Conservation (phyloP, 306 rosid genomes). For the Hippophae tibetana region DNA sequence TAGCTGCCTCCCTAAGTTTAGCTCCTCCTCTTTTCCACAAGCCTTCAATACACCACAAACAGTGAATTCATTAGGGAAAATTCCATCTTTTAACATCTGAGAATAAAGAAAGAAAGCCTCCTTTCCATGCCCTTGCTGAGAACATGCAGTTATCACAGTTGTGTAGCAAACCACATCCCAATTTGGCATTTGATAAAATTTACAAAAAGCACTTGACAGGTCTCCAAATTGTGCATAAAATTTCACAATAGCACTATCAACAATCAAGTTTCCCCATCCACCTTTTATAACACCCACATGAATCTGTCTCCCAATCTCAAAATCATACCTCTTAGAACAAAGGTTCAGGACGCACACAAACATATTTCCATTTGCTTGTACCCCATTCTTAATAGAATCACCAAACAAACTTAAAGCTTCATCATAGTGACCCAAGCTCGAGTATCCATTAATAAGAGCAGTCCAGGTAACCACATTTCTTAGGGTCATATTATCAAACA, state of each 20-base stretch:
- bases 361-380: slow-evolving; percentile 57
- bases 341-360: slow-evolving; percentile 68
- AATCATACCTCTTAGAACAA: slow-evolving; percentile 47
- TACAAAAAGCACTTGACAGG: slow-evolving; percentile 43
- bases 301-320: slow-evolving; percentile 60
- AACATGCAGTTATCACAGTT: slow-evolving; percentile 76
- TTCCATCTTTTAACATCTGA: slow-evolving; percentile 51
- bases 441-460: slow-evolving; percentile 68
- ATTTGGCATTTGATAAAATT: slow-evolving; percentile 49
- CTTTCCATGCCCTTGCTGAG: slow-evolving; percentile 62
- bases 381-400: slow-evolving; percentile 35
- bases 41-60: slow-evolving; percentile 74
- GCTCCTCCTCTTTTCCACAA: slow-evolving; percentile 55
- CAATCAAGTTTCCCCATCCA: slow-evolving; percentile 55
- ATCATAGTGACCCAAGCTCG: slow-evolving; percentile 41
- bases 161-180: slow-evolving; percentile 83
- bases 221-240: slow-evolving; percentile 67
- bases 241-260: slow-evolving; percentile 54
- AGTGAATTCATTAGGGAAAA: slow-evolving; percentile 70
- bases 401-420: slow-evolving; percentile 56
- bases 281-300: slow-evolving; percentile 66
- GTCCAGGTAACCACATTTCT: slow-evolving; percentile 81
- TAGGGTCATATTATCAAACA: slow-evolving; percentile 57
- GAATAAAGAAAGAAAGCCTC: slow-evolving; percentile 52
- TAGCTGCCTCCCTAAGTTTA: slow-evolving; percentile 61